Base-by-base conservation (phyloP, 805 yeast genomes). In the Jamesozyma gamospora region DNA sequence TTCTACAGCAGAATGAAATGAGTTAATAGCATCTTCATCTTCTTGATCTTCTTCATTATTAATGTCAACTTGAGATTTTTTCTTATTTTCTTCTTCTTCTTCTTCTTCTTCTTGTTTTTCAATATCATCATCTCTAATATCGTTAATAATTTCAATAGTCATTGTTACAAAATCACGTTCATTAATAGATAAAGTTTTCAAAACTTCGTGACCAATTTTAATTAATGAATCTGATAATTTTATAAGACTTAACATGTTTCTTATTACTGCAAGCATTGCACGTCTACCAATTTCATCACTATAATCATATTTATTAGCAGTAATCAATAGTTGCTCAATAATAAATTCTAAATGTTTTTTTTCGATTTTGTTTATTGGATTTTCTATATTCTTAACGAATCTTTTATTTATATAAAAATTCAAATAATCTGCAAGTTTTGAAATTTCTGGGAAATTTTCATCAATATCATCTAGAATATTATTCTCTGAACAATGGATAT, bases 281-380 rank as follows among this genome's bases (percentile, higher is more conserved):
- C 95, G 72, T 53, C 96, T 74, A 16, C 96, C 96, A 35, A 82
- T 73, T 58, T 88, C 95, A 64, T 92, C 96, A 50, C 86, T 80
- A 52, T 76, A 86, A 57, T 92, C 97, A 53, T 81, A 82, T 29
- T 74, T 73, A 24, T 72, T 71, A 0, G 88, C 79, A 21, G 85
- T 72, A 9, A 65, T 59, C 29, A 90, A 56, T 16, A 90, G 58
- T 58, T 92, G 95, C 42, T 77, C 76, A 32, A 87, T 70, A 35
- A 87, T 74, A 53, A 78, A 87, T 46, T 82, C 88, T 24, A 76
- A 55, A 41, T 81, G 86, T 17, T 65, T 67, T 4, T 72, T 64
- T 40, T 78, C 77, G 3, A 65, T 67, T 1, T 65, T 60, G 2
- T 45, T 44, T 32, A 40, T 17, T 12, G 18, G 18, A 8, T 14